Percentiles rank a stretch among this genome's conserved stretches.
Evolutionary conservation across 2,329 filamentous ascomycete species (phyloP).

Genomic region (Aspergillus quadrilineatus): DNA sequence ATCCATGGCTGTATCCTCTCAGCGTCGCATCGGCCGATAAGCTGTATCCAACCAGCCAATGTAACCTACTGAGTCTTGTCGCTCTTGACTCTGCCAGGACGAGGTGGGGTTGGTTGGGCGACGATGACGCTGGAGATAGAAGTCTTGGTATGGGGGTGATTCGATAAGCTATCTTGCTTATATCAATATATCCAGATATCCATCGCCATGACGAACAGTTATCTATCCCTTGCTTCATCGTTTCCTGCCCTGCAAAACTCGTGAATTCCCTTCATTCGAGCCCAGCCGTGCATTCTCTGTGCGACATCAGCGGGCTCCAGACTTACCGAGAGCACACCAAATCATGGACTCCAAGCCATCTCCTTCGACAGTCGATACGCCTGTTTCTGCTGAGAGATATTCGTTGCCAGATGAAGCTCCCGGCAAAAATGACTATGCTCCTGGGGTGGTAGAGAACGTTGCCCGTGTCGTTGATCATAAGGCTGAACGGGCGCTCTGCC

Average conservation of each 20-base stretch:
- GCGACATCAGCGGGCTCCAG: background rate
- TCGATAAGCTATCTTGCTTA: conserved; percentile 8
- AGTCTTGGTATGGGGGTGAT: background rate
- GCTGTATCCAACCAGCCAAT: conserved; percentile 13
- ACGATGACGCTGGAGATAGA: conserved; percentile 5
- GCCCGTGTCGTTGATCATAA: conserved; percentile 43
- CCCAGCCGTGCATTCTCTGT: background rate
- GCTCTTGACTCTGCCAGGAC: background rate
- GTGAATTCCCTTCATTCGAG: background rate
- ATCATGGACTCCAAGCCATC: conserved; percentile 4
- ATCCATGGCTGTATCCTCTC: background rate
- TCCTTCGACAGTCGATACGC: conserved; percentile 10
- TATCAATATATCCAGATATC: background rate
- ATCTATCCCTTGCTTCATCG: conserved; percentile 12
- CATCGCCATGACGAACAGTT: conserved; percentile 3
- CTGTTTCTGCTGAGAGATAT: conserved; percentile 8
- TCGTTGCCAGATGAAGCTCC: conserved; percentile 15
- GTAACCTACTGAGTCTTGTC: conserved; percentile 8
- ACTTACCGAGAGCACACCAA: background rate
- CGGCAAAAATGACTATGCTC: conserved; percentile 12
- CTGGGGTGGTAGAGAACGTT: conserved; percentile 26
- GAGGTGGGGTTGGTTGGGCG: background rate
- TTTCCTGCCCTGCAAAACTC: background rate
- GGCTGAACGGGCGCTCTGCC: conserved; percentile 51
- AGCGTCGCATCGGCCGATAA: conserved; percentile 12